Evolutionary conservation across 768 basidiomycete genomes (phyloP).

Genomic region (Botryobasidium botryosum): DNA sequence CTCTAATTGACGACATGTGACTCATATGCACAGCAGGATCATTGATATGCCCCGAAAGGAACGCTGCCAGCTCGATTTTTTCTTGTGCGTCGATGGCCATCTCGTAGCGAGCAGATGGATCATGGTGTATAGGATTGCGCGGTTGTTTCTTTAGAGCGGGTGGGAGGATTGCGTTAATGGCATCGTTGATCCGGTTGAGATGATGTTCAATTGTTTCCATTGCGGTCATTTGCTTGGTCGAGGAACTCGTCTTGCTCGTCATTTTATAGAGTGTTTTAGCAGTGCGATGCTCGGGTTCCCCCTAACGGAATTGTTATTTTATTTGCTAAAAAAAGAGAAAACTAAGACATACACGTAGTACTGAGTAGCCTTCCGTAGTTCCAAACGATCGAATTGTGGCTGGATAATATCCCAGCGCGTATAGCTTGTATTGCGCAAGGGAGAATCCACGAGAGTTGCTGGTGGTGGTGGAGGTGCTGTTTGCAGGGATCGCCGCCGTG

Average conservation of each 20-base stretch:
- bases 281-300: background rate
- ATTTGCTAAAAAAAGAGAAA: no score
- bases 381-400: background rate
- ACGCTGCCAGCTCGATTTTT: background rate
- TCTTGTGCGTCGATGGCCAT: background rate
- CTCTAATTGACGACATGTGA: background rate
- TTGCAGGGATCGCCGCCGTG: no score
- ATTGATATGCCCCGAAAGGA: background rate
- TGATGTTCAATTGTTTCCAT: background rate
- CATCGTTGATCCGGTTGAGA: background rate
- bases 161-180: background rate
- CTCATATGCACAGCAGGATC: background rate
- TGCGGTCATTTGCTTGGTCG: background rate
- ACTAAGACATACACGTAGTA: constrained; percentile 1
- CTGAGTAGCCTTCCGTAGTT: background rate
- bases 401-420: constrained; percentile 4
- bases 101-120: background rate
- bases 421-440: constrained; percentile 4
- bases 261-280: background rate
- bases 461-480: no score
- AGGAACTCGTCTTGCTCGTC: background rate
- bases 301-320: background rate
- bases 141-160: background rate
- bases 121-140: background rate
- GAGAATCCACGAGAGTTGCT: no score